Evolutionary conservation across 371 early-diverging fungal genomes (phyloP).

Genomic region (Actinomortierella ambigua): DNA sequence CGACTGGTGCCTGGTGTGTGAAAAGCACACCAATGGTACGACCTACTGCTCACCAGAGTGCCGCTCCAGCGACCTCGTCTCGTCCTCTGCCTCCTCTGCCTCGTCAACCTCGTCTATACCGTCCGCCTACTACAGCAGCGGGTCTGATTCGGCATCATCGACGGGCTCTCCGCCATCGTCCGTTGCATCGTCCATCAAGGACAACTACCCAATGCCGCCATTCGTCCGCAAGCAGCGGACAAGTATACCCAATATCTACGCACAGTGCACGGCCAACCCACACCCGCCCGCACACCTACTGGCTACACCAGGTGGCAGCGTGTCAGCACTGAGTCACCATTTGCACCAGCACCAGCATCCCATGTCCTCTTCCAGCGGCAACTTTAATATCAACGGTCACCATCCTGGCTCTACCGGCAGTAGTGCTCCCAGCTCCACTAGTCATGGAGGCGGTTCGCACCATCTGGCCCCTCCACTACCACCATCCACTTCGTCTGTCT

Average conservation of each 20-base stretch:
- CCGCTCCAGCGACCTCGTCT: conserved; percentile 41
- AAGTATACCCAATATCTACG: conserved; percentile 46
- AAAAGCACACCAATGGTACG: conserved; percentile 38
- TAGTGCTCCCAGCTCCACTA: conserved; percentile 9
- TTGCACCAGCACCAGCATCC: conserved; percentile 32
- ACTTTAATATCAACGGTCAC: no score
- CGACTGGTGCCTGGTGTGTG: conserved; percentile 49
- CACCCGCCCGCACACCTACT: conserved; percentile 22
- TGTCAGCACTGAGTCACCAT: conserved; percentile 40
- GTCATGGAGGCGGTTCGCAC: conserved; percentile 3
- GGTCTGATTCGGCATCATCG: conserved; percentile 13
- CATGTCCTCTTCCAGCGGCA: no score
- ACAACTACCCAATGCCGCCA: conserved; percentile 42
- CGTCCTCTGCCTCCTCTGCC: conserved; percentile 39
- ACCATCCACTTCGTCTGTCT: conserved; percentile 1
- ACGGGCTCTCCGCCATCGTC: conserved; percentile 12
- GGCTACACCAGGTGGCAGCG: conserved; percentile 13
- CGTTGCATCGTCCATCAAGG: conserved; percentile 3
- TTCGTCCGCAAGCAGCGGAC: conserved; percentile 45
- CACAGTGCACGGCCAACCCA: conserved; percentile 36
- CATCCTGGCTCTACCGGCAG: no score
- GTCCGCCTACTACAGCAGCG: conserved; percentile 13
- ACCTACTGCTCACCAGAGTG: conserved; percentile 43
- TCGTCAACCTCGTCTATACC: conserved; percentile 26
- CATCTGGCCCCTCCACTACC: not conserved